These are phyloP conservation scores for Arthonia radiata DNA, from an alignment of 495 filamentous ascomycete species.

Conservation along the genomic window DNA sequence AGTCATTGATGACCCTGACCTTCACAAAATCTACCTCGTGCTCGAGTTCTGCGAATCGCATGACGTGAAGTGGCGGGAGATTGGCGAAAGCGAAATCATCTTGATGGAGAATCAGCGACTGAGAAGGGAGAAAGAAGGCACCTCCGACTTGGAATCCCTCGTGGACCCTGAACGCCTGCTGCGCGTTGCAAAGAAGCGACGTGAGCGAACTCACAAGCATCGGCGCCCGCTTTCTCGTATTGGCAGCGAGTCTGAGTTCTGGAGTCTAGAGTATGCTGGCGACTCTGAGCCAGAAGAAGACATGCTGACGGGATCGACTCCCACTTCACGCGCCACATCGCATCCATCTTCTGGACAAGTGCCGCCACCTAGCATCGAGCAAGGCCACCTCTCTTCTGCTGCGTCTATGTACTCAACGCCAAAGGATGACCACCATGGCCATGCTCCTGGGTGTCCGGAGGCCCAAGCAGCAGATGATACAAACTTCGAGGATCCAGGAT, in stretches of 20 bases:
- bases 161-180: slow-evolving; percentile 22
- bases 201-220: slow-evolving; percentile 27
- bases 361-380: no score
- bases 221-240: slow-evolving; percentile 1
- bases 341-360: no score
- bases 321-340: no score
- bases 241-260: background rate
- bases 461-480: no score
- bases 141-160: slow-evolving; percentile 9
- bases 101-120: slow-evolving; percentile 56
- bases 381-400: no score
- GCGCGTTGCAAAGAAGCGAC: slow-evolving; percentile 8
- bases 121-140: slow-evolving; percentile 40
- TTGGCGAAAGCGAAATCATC: slow-evolving; percentile 55
- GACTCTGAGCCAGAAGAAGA: background rate
- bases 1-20: slow-evolving; percentile 87
- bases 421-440: no score
- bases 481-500: no score
- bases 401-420: no score
- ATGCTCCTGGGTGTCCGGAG: no score
- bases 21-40: slow-evolving; percentile 95
- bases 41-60: slow-evolving; percentile 83
- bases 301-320: no score
- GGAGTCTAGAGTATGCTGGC: slow-evolving; percentile 1
- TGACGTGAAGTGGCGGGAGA: slow-evolving; percentile 80